These are phyloP conservation scores for Kregervanrija fluxuum DNA, from an alignment of 805 yeast species.

Conservation along the genomic window DNA sequence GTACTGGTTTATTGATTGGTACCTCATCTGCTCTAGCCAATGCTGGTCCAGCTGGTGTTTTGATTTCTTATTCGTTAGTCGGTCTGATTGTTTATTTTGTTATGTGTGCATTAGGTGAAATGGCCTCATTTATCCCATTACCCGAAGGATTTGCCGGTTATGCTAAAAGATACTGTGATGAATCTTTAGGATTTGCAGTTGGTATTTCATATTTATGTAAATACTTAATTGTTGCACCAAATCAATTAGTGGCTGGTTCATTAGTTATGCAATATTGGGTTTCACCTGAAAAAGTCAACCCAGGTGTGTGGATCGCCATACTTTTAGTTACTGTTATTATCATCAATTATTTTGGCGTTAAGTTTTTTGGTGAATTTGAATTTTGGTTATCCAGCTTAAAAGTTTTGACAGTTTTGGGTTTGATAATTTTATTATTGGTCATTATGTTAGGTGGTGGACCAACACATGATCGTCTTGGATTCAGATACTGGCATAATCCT, in stretches of 20 bases:
- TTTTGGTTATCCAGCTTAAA: slow-evolving; percentile 59
- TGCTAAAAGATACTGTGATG: slow-evolving; percentile 45
- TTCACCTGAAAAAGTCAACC: slow-evolving; percentile 36
- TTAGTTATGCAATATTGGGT: slow-evolving; percentile 51
- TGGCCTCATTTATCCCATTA: slow-evolving; percentile 48
- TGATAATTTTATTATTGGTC: slow-evolving; percentile 54
- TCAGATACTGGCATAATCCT: slow-evolving; percentile 37
- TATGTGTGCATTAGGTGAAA: slow-evolving; percentile 50
- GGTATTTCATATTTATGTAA: slow-evolving; percentile 47
- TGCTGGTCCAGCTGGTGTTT: slow-evolving; percentile 63
- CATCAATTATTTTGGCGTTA: slow-evolving; percentile 40
- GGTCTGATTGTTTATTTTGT: slow-evolving; percentile 68
- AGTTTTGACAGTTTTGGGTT: slow-evolving; percentile 58
- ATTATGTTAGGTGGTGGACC: slow-evolving; percentile 79
- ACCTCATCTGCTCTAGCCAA: slow-evolving; percentile 62
- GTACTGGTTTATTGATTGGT: slow-evolving; percentile 75
- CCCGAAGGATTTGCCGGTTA: slow-evolving; percentile 52
- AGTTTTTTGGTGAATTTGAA: slow-evolving; percentile 41
- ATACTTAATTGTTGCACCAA: slow-evolving; percentile 47
- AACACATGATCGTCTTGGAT: slow-evolving; percentile 51
- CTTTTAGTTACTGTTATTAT: slow-evolving; percentile 34
- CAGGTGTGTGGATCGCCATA: slow-evolving; percentile 47
- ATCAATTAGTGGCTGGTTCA: slow-evolving; percentile 51
- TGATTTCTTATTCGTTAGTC: slow-evolving; percentile 59
- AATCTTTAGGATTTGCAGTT: slow-evolving; percentile 50